Evolutionary conservation across 768 basidiomycete species (phyloP).

Genomic region (Rhodocollybia butyracea): DNA sequence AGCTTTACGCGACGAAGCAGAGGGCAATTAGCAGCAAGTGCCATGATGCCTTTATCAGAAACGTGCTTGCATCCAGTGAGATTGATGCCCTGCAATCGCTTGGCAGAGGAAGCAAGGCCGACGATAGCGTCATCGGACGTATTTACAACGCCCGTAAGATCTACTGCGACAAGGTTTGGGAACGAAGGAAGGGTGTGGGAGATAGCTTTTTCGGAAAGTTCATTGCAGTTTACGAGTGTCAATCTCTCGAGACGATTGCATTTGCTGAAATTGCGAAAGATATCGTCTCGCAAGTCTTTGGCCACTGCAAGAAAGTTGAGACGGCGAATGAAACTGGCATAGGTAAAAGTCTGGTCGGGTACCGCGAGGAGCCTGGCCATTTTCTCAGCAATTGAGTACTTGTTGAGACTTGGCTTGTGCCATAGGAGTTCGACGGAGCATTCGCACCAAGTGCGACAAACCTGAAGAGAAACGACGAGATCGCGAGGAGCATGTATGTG

Average conservation of each 20-base stretch:
- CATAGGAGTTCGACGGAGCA: constrained; percentile 94
- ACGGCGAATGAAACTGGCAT: constrained; percentile 83
- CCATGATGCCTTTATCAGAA: constrained; percentile 72
- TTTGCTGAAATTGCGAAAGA: constrained; percentile 64
- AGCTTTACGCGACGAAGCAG: constrained; percentile 89
- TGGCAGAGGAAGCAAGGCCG: constrained; percentile 66
- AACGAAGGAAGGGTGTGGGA: constrained; percentile 63
- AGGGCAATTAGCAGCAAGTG: constrained; percentile 72
- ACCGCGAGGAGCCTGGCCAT: constrained; percentile 70
- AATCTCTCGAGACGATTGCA: constrained; percentile 87
- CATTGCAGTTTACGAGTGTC: constrained; percentile 77
- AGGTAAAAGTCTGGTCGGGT: constrained; percentile 76
- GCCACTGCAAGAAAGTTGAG: constrained; percentile 83
- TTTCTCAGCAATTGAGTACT: constrained; percentile 66
- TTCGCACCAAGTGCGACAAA: constrained; percentile 92
- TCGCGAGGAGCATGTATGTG: constrained; percentile 74
- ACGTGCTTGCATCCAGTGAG: constrained; percentile 79
- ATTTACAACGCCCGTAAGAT: constrained; percentile 70
- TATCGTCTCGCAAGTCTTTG: constrained; percentile 65
- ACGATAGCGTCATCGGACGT: constrained; percentile 71
- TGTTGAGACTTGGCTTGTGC: constrained; percentile 82
- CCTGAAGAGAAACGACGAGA: constrained; percentile 71
- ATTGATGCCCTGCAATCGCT: constrained; percentile 88
- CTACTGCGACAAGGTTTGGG: constrained; percentile 80
- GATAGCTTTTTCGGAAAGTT: constrained; percentile 64